These are phyloP conservation scores for Rhizophagus clarus DNA, from an alignment of 192 early-diverging fungal genomes.

Conservation along the genomic window DNA sequence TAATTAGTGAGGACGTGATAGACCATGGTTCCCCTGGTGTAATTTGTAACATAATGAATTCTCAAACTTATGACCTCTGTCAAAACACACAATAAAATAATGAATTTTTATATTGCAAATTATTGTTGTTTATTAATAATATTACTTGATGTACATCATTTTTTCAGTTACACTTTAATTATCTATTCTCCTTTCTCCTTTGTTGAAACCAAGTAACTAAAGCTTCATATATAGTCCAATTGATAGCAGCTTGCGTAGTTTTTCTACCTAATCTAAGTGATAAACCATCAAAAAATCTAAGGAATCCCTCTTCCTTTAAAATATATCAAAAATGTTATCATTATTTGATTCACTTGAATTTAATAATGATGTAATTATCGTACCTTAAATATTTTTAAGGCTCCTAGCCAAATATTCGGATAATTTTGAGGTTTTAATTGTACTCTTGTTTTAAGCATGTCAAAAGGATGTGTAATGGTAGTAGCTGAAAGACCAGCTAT, in stretches of 20 bases:
- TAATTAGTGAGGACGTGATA: too few species aligned
- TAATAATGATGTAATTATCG: slow-evolving; percentile 35
- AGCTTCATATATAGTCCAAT: slow-evolving; percentile 93
- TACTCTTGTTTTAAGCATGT: slow-evolving; percentile 91
- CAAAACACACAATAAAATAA: too few species aligned
- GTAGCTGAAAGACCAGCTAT: slow-evolving; percentile 75
- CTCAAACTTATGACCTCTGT: too few species aligned
- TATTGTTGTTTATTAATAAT: too few species aligned
- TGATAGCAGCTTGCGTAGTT: slow-evolving; percentile 80
- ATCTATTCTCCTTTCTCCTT: not conserved
- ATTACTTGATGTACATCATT: too few species aligned
- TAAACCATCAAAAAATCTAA: slow-evolving; percentile 85
- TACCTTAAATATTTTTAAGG: slow-evolving; percentile 52
- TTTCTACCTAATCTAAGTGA: slow-evolving; percentile 82
- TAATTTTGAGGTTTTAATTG: slow-evolving; percentile 83
- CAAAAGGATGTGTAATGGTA: slow-evolving; percentile 89
- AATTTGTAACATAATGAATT: too few species aligned
- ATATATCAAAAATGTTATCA: not conserved
- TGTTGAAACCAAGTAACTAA: slow-evolving; percentile 51
- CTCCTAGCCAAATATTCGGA: slow-evolving; percentile 49
- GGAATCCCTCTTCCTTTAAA: slow-evolving; percentile 69
- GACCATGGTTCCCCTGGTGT: too few species aligned
- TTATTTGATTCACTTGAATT: not conserved
- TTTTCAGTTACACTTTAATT: too few species aligned
- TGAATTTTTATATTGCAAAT: too few species aligned